These are phyloP conservation scores for Trifolium dubium DNA, from an alignment of 306 rosid genomes.

Conservation along the genomic window DNA sequence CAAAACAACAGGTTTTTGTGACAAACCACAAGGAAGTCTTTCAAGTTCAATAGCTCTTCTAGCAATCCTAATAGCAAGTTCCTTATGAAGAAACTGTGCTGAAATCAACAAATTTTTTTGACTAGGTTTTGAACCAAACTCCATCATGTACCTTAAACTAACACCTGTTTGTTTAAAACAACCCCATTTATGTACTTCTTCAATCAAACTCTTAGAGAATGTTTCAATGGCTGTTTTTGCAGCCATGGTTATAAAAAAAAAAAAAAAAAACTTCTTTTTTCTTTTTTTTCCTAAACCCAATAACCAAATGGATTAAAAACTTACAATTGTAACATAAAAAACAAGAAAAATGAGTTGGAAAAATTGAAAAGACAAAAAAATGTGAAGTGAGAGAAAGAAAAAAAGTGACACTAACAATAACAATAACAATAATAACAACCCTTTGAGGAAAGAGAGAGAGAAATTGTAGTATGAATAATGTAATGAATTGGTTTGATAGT, in stretches of 20 bases:
- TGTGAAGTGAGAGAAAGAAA: not conserved
- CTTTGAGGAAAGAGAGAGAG: not conserved
- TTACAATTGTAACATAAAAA: not conserved
- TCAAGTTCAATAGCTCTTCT: slow-evolving; percentile 80
- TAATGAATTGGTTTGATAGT: slow-evolving; percentile 2
- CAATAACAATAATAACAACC: not conserved
- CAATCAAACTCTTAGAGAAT: slow-evolving; percentile 65
- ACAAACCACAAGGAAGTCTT: slow-evolving; percentile 77
- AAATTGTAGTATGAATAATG: not conserved
- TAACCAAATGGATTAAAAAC: not conserved
- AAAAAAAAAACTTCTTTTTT: not conserved
- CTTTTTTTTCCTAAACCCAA: not conserved
- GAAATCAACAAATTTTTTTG: slow-evolving; percentile 61
- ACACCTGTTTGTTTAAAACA: slow-evolving; percentile 85
- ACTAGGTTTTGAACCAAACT: slow-evolving; percentile 70
- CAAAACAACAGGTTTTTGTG: slow-evolving; percentile 73
- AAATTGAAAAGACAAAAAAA: not conserved
- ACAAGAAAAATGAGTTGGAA: not conserved
- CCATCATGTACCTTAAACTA: slow-evolving; percentile 87
- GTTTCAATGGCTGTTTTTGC: slow-evolving; percentile 65
- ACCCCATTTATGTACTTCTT: slow-evolving; percentile 85
- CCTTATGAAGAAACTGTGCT: slow-evolving; percentile 87
- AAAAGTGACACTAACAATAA: not conserved
- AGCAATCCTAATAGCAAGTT: slow-evolving; percentile 84
- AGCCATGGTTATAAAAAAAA: slow-evolving; percentile 50